Conservation (phyloP, 805 yeast species). For the Metschnikowia drakensbergensis region DNA sequence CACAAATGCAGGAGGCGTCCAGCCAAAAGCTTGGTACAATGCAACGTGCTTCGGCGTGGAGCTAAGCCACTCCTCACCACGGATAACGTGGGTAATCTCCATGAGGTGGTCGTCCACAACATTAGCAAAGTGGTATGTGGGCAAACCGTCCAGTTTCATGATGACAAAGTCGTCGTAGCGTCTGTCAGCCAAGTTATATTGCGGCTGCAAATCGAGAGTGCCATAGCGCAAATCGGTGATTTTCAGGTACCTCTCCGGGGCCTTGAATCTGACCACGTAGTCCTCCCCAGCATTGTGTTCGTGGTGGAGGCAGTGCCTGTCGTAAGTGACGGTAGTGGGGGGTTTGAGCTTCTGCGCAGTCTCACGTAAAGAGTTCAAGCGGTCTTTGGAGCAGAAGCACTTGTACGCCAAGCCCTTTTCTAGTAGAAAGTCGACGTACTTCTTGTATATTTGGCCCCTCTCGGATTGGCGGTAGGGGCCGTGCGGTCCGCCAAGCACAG, state of each 20-base stretch:
- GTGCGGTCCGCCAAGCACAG: conserved; percentile 49
- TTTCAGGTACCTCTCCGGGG: conserved; percentile 67
- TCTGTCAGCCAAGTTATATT: conserved; percentile 61
- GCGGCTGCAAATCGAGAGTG: conserved; percentile 69
- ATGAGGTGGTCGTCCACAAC: conserved; percentile 92
- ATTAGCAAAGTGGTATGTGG: conserved; percentile 95
- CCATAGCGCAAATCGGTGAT: conserved; percentile 82
- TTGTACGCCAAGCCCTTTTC: conserved; percentile 73
- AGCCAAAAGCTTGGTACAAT: conserved; percentile 77
- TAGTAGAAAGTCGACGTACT: conserved; percentile 55
- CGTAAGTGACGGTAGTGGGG: conserved; percentile 90
- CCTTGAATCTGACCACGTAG: conserved; percentile 66
- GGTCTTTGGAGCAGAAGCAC: conserved; percentile 80
- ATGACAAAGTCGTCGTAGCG: conserved; percentile 88
- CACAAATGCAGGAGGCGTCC: conserved; percentile 77
- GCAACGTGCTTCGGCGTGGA: conserved; percentile 95
- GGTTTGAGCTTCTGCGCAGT: conserved; percentile 75
- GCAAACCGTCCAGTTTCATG: conserved; percentile 88
- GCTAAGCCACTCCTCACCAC: conserved; percentile 98
- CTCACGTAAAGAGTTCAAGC: conserved; percentile 63
- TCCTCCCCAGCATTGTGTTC: conserved; percentile 37
- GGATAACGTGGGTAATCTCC: conserved; percentile 87
- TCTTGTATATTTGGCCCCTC: conserved; percentile 59
- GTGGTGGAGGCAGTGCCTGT: conserved; percentile 62
- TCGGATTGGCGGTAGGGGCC: conserved; percentile 89